A percentile compares a stretch with the other conserved stretches of the same genome.
phyloP scores from a whole-genome alignment of 2,329 filamentous ascomycete species.

The Cordyceps fumosorosea region DNA sequence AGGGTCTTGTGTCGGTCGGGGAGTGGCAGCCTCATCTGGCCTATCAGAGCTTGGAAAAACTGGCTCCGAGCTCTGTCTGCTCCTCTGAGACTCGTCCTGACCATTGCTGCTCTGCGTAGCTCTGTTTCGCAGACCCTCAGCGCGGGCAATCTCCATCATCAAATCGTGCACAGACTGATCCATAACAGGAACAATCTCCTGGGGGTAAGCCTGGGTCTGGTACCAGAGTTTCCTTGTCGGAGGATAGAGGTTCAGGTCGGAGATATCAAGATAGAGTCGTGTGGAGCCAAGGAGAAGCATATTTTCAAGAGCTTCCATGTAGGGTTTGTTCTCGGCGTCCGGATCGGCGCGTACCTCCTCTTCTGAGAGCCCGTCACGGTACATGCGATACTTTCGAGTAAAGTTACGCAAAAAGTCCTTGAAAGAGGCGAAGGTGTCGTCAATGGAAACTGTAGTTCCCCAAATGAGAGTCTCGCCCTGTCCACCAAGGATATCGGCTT shows the following conservation, averaged over 20 bases:
- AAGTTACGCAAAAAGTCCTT: conserved; percentile 92
- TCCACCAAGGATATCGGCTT: conserved; percentile 81
- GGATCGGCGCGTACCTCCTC: conserved; percentile 65
- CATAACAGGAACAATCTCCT: conserved; percentile 94
- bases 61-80: conserved; percentile 62
- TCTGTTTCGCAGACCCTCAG: conserved; percentile 66
- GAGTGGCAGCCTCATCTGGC: conserved; percentile 39
- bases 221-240: conserved; percentile 92
- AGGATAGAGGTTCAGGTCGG: conserved; percentile 87
- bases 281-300: conserved; percentile 84
- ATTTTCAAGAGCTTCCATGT: conserved; percentile 76
- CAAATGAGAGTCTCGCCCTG: conserved; percentile 79
- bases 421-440: conserved; percentile 80
- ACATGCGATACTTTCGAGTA: conserved; percentile 88
- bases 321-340: conserved; percentile 71
- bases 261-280: conserved; percentile 80
- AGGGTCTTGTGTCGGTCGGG: conserved; percentile 34
- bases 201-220: conserved; percentile 87
- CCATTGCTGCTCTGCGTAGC: conserved; percentile 51
- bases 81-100: conserved; percentile 38
- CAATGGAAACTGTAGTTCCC: conserved; percentile 94
- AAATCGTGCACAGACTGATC: conserved; percentile 90
- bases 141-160: conserved; percentile 82
- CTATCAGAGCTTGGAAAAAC: conserved; percentile 75
- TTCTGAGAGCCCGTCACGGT: conserved; percentile 75